Percentiles rank a stretch among this genome's conserved stretches.
Evolutionary conservation across 352 stramenopile genomes (phyloP).

Genomic region (Phytopythium boreale): DNA sequence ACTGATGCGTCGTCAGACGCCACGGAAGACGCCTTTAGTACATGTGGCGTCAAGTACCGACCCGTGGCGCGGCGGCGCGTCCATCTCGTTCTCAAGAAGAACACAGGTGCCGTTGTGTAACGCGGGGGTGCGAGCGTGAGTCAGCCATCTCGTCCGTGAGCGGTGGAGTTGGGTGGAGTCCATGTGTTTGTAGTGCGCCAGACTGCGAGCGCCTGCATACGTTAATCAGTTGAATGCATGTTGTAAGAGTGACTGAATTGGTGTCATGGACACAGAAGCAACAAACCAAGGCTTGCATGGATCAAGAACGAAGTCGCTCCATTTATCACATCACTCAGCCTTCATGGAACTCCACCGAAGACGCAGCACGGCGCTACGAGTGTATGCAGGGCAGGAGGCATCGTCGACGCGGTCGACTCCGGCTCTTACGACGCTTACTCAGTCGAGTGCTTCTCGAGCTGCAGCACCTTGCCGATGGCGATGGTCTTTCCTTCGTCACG

Average conservation of each 20-base stretch:
- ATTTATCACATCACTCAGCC: neutral
- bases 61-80: slow-evolving; percentile 12
- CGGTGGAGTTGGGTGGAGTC: neutral
- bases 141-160: neutral
- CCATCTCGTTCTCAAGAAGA: neutral
- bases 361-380: neutral
- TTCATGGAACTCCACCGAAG: neutral
- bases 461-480: slow-evolving; percentile 97
- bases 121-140: neutral
- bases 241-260: no score
- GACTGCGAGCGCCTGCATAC: no score
- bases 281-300: neutral
- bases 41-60: slow-evolving; percentile 17
- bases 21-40: slow-evolving; percentile 1
- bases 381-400: neutral
- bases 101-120: neutral
- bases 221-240: no score
- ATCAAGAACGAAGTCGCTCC: neutral
- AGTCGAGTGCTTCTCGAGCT: slow-evolving; percentile 67
- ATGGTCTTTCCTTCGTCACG: slow-evolving; percentile 99
- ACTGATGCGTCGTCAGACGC: slow-evolving; percentile 2
- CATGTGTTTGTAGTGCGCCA: no score
- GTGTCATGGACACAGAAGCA: no score
- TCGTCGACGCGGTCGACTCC: neutral
- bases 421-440: slow-evolving; percentile 21